Percentiles rank a stretch among this genome's conserved stretches.
Evolutionary conservation across 2,329 filamentous ascomycete genomes (phyloP).

Genomic region (Aquanectria penicillioides): DNA sequence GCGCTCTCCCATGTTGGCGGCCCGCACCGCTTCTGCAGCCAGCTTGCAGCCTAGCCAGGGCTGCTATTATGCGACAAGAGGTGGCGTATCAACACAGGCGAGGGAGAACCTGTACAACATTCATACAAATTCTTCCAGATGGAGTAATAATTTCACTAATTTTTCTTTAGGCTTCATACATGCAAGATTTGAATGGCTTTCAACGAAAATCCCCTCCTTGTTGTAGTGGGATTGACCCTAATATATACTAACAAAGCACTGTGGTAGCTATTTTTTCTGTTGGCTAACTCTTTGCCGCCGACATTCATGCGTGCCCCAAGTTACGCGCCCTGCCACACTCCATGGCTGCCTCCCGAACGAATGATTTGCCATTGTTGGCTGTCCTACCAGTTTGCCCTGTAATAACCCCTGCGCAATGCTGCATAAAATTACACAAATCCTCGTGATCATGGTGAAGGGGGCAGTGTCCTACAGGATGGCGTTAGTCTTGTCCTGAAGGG

Average conservation of each 20-base stretch:
- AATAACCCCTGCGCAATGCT: conserved; percentile 1
- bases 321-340: background rate
- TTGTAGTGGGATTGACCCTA: too few species aligned
- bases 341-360: background rate
- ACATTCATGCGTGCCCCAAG: background rate
- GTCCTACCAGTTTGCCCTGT: background rate
- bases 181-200: too few species aligned
- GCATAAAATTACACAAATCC: background rate
- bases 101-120: background rate
- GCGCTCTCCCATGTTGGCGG: conserved; percentile 24
- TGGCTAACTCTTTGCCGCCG: conserved; percentile 4
- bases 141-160: background rate
- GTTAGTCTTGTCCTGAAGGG: background rate
- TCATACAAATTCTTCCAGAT: background rate
- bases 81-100: too few species aligned
- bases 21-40: conserved; percentile 23
- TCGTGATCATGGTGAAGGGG: conserved; percentile 11
- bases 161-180: background rate
- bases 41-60: background rate
- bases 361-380: background rate
- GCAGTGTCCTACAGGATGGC: too few species aligned
- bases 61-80: too few species aligned
- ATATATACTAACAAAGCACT: background rate
- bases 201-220: too few species aligned
- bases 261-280: background rate